phyloP scores from a whole-genome alignment of 176 grass and related monocot genomes.

The Musa beccarii region DNA sequence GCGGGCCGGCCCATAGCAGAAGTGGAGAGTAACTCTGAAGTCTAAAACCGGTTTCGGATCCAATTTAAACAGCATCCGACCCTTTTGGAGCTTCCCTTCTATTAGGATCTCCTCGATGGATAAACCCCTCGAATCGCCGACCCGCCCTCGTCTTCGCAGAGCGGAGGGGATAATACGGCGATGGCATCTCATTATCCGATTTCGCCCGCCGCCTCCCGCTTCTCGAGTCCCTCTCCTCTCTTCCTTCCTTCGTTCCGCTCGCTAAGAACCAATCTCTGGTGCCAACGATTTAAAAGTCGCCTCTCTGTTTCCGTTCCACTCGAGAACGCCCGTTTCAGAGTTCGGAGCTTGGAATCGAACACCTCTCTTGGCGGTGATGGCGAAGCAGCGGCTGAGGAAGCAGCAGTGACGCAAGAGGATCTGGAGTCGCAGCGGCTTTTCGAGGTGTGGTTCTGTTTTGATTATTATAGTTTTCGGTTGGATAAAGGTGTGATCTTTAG shows the following conservation, averaged over 20 bases:
- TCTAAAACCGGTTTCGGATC: background rate
- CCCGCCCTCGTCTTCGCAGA: background rate
- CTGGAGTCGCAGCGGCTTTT: slow-evolving; percentile 1
- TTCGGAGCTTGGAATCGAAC: slow-evolving; percentile 1
- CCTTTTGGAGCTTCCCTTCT: background rate
- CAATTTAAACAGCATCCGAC: background rate
- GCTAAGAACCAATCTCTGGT: background rate
- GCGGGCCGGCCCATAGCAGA: too few relatives aligned
- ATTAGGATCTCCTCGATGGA: background rate
- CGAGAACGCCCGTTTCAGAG: background rate
- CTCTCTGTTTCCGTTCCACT: background rate
- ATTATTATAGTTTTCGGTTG: background rate
- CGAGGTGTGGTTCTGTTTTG: slow-evolving; percentile 4
- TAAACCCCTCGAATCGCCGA: slow-evolving; percentile 2
- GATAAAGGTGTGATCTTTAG: background rate
- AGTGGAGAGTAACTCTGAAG: too few relatives aligned
- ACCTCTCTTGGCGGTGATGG: background rate
- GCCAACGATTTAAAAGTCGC: background rate
- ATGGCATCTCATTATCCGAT: background rate
- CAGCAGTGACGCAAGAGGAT: background rate
- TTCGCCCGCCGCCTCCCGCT: background rate
- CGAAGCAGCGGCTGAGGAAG: background rate
- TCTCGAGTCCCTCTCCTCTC: background rate
- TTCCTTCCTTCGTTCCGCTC: background rate
- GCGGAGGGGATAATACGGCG: slow-evolving; percentile 5